Evolutionary conservation across 192 early-diverging fungal species (phyloP), one percentile per base, ranked within the genome.

Genomic region (Phlyctochytrium planicorne): DNA sequence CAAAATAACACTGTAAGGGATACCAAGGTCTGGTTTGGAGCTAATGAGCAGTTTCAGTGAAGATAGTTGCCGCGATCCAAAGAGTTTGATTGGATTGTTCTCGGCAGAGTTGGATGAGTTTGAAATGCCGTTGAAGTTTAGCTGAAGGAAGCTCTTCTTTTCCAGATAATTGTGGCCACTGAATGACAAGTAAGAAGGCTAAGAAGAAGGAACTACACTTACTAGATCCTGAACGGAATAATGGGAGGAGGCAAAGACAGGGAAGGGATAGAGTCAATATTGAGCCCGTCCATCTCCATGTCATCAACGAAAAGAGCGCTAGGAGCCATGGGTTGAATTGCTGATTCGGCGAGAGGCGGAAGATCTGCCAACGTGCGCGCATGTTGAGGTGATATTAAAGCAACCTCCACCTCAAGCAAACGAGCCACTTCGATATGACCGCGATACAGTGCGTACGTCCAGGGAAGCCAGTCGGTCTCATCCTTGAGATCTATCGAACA

Each of bases 191-290:
- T 36, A 10, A 34, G 20, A 25, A 25, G 55, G 6, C 27, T 20
- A 33, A 62, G 30, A 10, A 65, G 34, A 59, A 17, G 20, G 52
- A 3, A 34, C 33, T 32, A 27, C 0, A 72, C 71, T 69, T 68
- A 83, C 82, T 99, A 99, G 53, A 96, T 94, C 24, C 95, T 84
- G 83, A 99, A 93, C 2, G 97, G 97, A 62, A 99, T 94, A 33
- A 99, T 94, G 10, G 97, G 97, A 20, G 97, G 97, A 6, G 97
- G 97, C 31, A 99, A 70, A 3, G 91, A 93, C 3, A 99, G 82
- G 10, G 94, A 92, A 6, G 97, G 97, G 52, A 99, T 91, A 6
- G 55, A 57, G 25, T 57, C 55, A 25, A 57, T 14, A 25, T 57
- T 57, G 16, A 29, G 14, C 31, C 80, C 88, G 53, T 96, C 94